phyloP scores from a whole-genome alignment of 2,329 filamentous ascomycete genomes.

The Xylariaceae sp. region DNA sequence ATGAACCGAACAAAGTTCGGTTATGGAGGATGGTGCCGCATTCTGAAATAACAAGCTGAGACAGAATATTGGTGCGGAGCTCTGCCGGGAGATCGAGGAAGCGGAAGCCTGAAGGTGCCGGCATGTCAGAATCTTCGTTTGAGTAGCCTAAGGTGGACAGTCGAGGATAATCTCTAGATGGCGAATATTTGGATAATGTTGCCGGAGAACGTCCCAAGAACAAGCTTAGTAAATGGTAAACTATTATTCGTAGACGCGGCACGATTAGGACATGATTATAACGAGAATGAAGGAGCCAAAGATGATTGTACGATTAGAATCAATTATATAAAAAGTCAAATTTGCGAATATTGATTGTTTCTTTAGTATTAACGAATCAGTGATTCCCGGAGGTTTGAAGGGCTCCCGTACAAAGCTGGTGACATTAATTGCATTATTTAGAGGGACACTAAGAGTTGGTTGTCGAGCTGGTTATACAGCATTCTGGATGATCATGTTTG shows the following conservation, averaged over 20 bases:
- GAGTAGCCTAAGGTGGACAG: not conserved
- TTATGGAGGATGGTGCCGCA: constrained; percentile 33
- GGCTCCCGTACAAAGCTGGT: no score
- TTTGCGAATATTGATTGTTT: no score
- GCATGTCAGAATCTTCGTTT: constrained; percentile 18
- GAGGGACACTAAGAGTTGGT: no score
- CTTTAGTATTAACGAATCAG: no score
- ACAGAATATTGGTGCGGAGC: constrained; percentile 35
- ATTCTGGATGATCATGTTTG: no score
- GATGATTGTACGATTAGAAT: no score
- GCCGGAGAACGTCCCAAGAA: not conserved
- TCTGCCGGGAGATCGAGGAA: constrained; percentile 42
- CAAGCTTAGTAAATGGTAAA: not conserved
- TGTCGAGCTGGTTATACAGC: no score
- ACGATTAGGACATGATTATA: no score
- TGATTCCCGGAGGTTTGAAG: no score
- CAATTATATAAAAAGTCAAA: no score
- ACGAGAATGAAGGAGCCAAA: no score
- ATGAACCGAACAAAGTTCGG: constrained; percentile 27
- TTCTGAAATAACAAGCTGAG: constrained; percentile 36
- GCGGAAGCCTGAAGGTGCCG: constrained; percentile 27
- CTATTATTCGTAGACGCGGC: not conserved
- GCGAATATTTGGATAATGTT: not conserved
- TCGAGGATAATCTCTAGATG: not conserved
- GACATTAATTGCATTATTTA: no score